Percentiles rank a stretch among this genome's conserved stretches.
Conservation (phyloP, 1,284 basidiomycete genomes). For the Trametes pubescens region DNA sequence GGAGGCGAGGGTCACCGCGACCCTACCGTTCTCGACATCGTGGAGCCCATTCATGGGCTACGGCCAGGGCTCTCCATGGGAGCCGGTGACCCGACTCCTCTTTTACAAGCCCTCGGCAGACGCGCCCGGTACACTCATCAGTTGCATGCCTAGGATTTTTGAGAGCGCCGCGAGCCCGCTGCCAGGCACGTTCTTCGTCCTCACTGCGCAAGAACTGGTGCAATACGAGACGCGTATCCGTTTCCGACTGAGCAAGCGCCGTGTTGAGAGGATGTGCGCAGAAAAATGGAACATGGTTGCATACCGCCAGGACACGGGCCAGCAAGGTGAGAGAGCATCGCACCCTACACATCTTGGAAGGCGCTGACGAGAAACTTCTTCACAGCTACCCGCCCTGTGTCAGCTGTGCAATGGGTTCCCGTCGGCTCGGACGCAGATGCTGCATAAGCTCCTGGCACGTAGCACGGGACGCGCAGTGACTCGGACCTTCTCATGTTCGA, state of each 20-base stretch:
- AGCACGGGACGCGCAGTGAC: neutral
- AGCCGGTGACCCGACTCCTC: constrained; percentile 35
- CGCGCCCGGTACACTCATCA: constrained; percentile 9
- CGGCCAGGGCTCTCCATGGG: neutral
- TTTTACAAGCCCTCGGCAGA: constrained; percentile 33
- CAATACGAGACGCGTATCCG: constrained; percentile 26
- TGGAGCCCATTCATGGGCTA: neutral
- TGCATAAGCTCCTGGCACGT: neutral
- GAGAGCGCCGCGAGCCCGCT: constrained; percentile 25
- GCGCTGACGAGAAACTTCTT: neutral
- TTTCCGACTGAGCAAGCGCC: constrained; percentile 41
- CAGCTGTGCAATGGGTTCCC: neutral
- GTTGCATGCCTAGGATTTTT: constrained; percentile 15
- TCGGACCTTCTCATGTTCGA: neutral
- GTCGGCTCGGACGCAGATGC: neutral
- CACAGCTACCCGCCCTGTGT: neutral
- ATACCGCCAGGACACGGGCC: constrained; percentile 20
- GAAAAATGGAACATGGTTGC: constrained; percentile 25
- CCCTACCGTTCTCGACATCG: neutral
- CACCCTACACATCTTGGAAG: neutral
- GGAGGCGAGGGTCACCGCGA: constrained; percentile 37
- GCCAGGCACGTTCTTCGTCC: constrained; percentile 30
- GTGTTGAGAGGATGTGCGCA: constrained; percentile 28
- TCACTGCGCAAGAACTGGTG: constrained; percentile 31
- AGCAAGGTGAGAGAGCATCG: constrained; percentile 1